These are phyloP conservation scores for Plenodomus tracheiphilus DNA, from an alignment of 2,329 filamentous ascomycete species.

Conservation along the genomic window DNA sequence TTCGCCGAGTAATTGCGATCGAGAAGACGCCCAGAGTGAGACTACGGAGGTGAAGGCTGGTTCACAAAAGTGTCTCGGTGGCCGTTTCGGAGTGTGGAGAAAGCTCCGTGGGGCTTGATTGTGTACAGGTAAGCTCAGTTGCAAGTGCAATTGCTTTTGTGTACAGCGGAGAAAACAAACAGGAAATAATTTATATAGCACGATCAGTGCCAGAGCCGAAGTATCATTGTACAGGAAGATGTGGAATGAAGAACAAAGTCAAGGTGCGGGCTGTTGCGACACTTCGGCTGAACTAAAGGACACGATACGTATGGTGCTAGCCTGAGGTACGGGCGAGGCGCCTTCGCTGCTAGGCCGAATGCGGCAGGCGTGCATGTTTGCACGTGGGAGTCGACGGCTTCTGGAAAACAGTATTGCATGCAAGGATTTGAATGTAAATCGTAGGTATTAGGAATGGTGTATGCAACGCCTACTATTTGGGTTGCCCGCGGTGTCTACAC, in stretches of 20 bases:
- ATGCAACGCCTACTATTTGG: background rate
- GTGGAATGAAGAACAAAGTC: constrained; percentile 17
- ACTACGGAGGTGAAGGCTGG: constrained; percentile 15
- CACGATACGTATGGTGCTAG: constrained; percentile 33
- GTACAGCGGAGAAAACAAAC: background rate
- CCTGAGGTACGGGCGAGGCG: constrained; percentile 17
- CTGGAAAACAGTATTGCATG: background rate
- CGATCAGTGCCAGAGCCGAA: constrained; percentile 23
- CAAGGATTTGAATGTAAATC: background rate
- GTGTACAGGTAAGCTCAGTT: constrained; percentile 3
- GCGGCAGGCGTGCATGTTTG: constrained; percentile 12
- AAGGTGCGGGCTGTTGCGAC: constrained; percentile 25
- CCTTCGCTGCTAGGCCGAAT: constrained; percentile 18
- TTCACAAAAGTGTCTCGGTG: constrained; percentile 9
- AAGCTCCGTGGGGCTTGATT: background rate
- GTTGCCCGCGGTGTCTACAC: background rate
- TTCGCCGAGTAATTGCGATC: constrained; percentile 1
- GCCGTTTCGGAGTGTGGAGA: constrained; percentile 4
- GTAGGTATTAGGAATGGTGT: background rate
- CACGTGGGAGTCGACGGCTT: constrained; percentile 11
- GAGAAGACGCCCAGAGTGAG: constrained; percentile 8
- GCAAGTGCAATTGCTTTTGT: constrained; percentile 18
- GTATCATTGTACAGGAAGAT: constrained; percentile 28
- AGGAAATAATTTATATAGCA: constrained; percentile 27
- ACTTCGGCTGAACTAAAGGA: constrained; percentile 36